Percentiles rank a stretch among this genome's conserved stretches.
Conservation (phyloP, 768 basidiomycete genomes). For the Pleurotus platypus region DNA sequence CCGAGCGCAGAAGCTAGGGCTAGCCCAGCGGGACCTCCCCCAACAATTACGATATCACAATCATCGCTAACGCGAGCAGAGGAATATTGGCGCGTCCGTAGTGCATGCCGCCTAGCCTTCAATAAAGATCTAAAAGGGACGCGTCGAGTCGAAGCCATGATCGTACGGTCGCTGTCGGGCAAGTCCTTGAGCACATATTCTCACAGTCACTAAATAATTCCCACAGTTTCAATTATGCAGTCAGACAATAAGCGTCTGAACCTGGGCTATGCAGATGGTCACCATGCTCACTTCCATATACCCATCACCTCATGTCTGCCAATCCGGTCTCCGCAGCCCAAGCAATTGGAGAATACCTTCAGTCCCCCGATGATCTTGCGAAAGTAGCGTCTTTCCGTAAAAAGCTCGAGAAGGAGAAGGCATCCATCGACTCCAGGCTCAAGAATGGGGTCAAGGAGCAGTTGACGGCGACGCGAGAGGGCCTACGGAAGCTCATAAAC, state of each 20-base stretch:
- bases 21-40: conserved; percentile 90
- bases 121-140: conserved; percentile 4
- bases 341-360: conserved; percentile 85
- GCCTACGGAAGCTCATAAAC: conserved; percentile 74
- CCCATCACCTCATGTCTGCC: conserved; percentile 35
- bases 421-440: conserved; percentile 86
- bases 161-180: not conserved
- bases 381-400: conserved; percentile 88
- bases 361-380: conserved; percentile 89
- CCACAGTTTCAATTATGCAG: not conserved
- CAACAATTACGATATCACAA: conserved; percentile 90
- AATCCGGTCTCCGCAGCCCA: conserved; percentile 75
- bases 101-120: not conserved
- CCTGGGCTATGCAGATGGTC: not conserved
- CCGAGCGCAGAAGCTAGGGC: conserved; percentile 86
- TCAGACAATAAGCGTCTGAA: not conserved
- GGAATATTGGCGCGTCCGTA: not conserved
- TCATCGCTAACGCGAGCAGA: conserved; percentile 31
- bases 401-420: conserved; percentile 95
- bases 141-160: not conserved
- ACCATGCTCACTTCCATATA: conserved; percentile 4
- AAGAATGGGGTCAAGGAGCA: conserved; percentile 92
- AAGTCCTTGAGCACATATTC: not conserved
- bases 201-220: not conserved
- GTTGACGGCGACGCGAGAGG: conserved; percentile 85